A percentile compares a stretch with the other conserved stretches of the same genome.
Evolutionary conservation across 2,329 filamentous ascomycete species (phyloP).

Genomic region (Aspergillus pseudoterreus): DNA sequence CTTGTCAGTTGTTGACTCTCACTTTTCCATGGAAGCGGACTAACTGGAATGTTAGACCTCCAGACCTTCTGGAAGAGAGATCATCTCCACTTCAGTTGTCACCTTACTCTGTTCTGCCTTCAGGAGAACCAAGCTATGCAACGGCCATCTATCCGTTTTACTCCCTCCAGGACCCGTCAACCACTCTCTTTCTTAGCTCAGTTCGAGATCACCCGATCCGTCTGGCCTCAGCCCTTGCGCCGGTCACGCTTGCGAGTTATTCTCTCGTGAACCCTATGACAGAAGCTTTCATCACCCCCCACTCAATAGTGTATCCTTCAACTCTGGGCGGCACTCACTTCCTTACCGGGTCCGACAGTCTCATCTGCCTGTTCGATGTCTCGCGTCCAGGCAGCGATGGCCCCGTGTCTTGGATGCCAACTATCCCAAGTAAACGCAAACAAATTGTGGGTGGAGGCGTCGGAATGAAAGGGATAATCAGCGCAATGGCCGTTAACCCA

Average conservation of each 20-base stretch:
- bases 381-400: conserved; percentile 42
- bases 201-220: conserved; percentile 54
- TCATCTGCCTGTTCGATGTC: conserved; percentile 56
- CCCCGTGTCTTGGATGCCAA: conserved; percentile 44
- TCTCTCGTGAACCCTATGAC: conserved; percentile 53
- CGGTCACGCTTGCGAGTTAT: conserved; percentile 49
- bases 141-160: conserved; percentile 55
- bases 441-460: conserved; percentile 45
- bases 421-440: conserved; percentile 48
- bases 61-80: conserved; percentile 44
- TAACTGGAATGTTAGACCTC: conserved; percentile 34
- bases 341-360: conserved; percentile 53
- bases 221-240: conserved; percentile 53
- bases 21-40: not conserved
- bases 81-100: conserved; percentile 35
- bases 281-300: conserved; percentile 54
- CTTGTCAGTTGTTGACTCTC: conserved; percentile 36
- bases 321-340: conserved; percentile 48
- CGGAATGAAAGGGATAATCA: conserved; percentile 55
- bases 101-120: conserved; percentile 45
- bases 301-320: conserved; percentile 52
- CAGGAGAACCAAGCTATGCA: conserved; percentile 51
- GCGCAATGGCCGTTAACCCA: conserved; percentile 47
- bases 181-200: conserved; percentile 50
- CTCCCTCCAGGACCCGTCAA: conserved; percentile 48